phyloP scores from a whole-genome alignment of 2,329 filamentous ascomycete genomes.

The Aspergillus awamori region DNA sequence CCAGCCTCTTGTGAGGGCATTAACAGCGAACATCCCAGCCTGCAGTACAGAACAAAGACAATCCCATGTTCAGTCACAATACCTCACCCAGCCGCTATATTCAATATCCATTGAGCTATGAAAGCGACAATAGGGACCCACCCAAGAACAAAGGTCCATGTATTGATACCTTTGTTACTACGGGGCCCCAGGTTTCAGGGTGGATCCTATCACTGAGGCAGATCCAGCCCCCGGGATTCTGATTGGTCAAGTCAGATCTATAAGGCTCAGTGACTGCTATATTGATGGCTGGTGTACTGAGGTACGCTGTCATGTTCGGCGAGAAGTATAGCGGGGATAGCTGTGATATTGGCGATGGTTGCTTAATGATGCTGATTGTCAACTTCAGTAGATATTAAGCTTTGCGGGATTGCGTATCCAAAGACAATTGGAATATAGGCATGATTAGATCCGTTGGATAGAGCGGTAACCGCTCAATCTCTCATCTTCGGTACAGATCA shows the following conservation, averaged over 20 bases:
- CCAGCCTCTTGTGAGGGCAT: neutral
- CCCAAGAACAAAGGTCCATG: neutral
- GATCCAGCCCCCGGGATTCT: neutral
- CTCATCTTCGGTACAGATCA: too few species aligned
- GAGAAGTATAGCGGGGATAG: neutral
- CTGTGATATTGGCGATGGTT: neutral
- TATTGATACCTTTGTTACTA: neutral
- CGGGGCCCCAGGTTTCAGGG: neutral
- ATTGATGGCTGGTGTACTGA: neutral
- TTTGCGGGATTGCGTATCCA: neutral
- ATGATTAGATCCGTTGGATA: neutral
- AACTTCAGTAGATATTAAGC: neutral
- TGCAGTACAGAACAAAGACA: neutral
- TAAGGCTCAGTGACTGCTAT: neutral
- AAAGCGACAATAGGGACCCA: neutral
- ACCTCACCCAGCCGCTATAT: neutral
- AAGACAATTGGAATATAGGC: neutral
- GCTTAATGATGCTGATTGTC: neutral
- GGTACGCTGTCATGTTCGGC: neutral
- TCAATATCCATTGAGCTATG: neutral
- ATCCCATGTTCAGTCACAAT: neutral
- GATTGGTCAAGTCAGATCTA: too few species aligned
- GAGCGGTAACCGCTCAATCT: neutral
- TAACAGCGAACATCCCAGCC: neutral
- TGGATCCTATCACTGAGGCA: neutral